Base-by-base conservation (phyloP, 305 asterid genomes). In the Fraxinus xanthoxyloides region DNA sequence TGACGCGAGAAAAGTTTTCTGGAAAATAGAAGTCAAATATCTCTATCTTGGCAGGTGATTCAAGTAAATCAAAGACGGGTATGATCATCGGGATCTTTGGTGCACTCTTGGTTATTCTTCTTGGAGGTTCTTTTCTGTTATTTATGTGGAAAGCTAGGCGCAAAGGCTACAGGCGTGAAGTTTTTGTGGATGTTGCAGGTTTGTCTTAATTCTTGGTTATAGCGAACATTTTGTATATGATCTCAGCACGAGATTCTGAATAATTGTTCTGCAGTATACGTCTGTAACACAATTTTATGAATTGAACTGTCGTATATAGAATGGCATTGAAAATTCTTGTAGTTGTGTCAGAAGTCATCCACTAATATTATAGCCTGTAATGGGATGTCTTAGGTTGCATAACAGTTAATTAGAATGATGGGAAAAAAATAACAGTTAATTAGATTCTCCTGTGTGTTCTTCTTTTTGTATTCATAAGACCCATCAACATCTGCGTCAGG, bases 121-220 rank as follows among this genome's bases (percentile, higher is more conserved):
- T 94, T 78, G 93, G 92, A 75, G 86, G 92, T 73, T 87, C 88
- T 40, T 74, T 92, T 67, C 72, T 92, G 73, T 79, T 94, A 69
- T 89, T 89, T 82, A 35, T 90, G 83, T 87, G 91, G 92, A 91
- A 84, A 86, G 83, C 90, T 36, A 86, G 86, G 81, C 91, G 81
- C 83, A 90, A 85, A 85, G 89, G 93, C 84, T 89, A 84, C 85
- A 88, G 76, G 77, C 90, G 89, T 30, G 99, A 95, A 87, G 88
- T 92, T 81, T 95, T 87, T 72, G 97, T 93, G 8, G 99, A 94
- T 77, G 99, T 95, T 88, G 88, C 93, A 92, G 99, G 99, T 95
- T 80, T 78, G 90, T 87, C 84, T 77, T 40, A 15, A 77, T 32
- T 77, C 15, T 72, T 24, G 51, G 56, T 51, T 80, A 40, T 46